Evolutionary conservation across 495 filamentous ascomycete species (phyloP), one percentile per base, ranked within the genome.

Genomic region (Annulohypoxylon maeteangense): DNA sequence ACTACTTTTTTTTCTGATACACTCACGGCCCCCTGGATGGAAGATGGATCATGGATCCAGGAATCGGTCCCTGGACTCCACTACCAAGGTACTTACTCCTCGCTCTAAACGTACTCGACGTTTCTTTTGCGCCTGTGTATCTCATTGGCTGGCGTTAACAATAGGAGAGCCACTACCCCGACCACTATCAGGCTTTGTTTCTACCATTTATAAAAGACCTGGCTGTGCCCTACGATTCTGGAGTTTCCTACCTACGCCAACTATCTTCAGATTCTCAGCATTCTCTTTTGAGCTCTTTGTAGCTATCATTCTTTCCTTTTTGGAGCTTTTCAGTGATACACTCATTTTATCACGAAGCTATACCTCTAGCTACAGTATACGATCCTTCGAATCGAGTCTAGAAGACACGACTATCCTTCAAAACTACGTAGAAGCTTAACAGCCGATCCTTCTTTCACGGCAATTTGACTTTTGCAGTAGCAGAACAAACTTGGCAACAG

Each of bases 221-320:
- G 56, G 29, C 48, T 10, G 7, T 48, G 65, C 54, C 68, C 54
- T 23, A 14, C 51, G 55, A 14, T 65, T 60, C 16, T 58, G 29
- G 31, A 20, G n/a, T 32, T 45, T 57, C 42, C 57, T 36, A 54
- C 40, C 7, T 38, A 38, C 23, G 55, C 58, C 54, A 69, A 48
- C 50, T 58, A 65, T 48, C 54, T 75, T 75, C 62, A 70, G 68
- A 67, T 74, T 64, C 68, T 68, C 25, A 23, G 45, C 59, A 72
- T 70, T 62, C 23, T 68, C 58, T 65, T 72, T 68, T 74, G 18
- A 34, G 62, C 71, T 72, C 53, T 65, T 64, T 31, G 62, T 76
- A 67, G 74, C 75, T 72, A 67, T 22, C 56, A 62, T 67, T 75
- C 74, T 47, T 72, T 76, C 63, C 32, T 74, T 74, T 44, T 67